A percentile compares a stretch with the other conserved stretches of the same genome.
Evolutionary conservation across 1,139 yeast genomes (phyloP).

Genomic region (Kodamaea plutei): DNA sequence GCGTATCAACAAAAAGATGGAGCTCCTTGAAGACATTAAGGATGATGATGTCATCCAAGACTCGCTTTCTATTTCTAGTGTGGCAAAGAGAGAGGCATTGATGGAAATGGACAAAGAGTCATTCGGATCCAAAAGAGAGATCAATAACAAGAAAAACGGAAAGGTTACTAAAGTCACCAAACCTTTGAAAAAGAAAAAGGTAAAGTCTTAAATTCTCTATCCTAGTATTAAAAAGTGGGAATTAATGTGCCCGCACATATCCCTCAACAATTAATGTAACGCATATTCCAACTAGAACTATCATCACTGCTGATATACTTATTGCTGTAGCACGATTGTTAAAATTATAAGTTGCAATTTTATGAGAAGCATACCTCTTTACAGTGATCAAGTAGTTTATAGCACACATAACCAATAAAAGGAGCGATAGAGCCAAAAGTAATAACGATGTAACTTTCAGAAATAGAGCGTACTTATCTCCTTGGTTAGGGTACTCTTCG

Average conservation of each 20-base stretch:
- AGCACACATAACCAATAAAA: conserved; percentile 38
- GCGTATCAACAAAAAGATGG: conserved; percentile 76
- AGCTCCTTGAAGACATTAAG: conserved; percentile 59
- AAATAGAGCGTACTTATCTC: too few species aligned
- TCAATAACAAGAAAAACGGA: conserved; percentile 44
- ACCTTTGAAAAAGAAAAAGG: background rate
- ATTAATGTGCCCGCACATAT: conserved; percentile 30
- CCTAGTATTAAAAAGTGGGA: too few species aligned
- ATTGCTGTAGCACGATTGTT: conserved; percentile 37
- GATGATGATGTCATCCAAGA: conserved; percentile 75
- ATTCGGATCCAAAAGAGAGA: conserved; percentile 71
- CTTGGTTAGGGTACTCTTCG: conserved; percentile 6
- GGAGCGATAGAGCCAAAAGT: conserved; percentile 37
- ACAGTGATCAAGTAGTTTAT: conserved; percentile 46
- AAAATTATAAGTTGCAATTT: conserved; percentile 38
- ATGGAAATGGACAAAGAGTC: conserved; percentile 92
- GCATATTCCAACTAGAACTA: conserved; percentile 41
- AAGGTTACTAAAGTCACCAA: conserved; percentile 2
- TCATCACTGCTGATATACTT: conserved; percentile 37
- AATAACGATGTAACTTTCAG: conserved; percentile 36
- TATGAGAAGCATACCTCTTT: conserved; percentile 40
- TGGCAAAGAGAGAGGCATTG: conserved; percentile 83
- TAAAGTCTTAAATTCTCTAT: too few species aligned
- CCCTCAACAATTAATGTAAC: conserved; percentile 40
- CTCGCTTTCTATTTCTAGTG: conserved; percentile 63